Conservation (phyloP, 352 stramenopile species). For the Blastocystis hominis region DNA sequence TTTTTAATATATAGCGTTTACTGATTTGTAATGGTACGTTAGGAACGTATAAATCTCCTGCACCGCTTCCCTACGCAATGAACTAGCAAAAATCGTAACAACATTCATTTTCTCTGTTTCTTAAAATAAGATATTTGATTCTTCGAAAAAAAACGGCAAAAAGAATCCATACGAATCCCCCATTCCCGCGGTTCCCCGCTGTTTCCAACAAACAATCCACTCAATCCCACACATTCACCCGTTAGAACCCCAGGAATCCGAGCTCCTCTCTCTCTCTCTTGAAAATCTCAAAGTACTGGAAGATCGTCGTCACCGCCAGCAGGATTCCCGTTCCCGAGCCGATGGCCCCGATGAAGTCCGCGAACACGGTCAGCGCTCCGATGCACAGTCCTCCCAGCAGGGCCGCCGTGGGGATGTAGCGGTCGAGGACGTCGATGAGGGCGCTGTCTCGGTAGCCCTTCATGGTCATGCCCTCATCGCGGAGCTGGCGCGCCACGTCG, state of each 20-base stretch:
- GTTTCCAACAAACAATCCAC: neutral
- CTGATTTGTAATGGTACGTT: neutral
- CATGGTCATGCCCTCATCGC: conserved; percentile 94
- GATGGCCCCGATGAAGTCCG: conserved; percentile 93
- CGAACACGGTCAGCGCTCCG: conserved; percentile 90
- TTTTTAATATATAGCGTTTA: conserved; percentile 24
- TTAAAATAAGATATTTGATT: neutral
- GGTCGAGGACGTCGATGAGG: conserved; percentile 93
- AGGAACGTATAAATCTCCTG: conserved; percentile 1
- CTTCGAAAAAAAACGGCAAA: neutral
- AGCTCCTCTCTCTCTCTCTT: conserved; percentile 48
- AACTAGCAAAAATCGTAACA: neutral
- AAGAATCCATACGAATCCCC: neutral
- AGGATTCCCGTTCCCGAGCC: conserved; percentile 95
- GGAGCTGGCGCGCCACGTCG: conserved; percentile 94
- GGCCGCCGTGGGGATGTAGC: conserved; percentile 95
- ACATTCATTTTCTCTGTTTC: neutral
- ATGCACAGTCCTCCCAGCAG: conserved; percentile 99
- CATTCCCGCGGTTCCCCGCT: neutral
- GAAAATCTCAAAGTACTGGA: conserved; percentile 65
- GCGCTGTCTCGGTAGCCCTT: conserved; percentile 91
- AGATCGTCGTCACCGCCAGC: conserved; percentile 79
- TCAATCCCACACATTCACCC: neutral
- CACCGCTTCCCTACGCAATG: neutral
- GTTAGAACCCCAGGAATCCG: conserved; percentile 51